Evolutionary conservation across 2,329 filamentous ascomycete genomes (phyloP).

Genomic region (Blumeria hordei): DNA sequence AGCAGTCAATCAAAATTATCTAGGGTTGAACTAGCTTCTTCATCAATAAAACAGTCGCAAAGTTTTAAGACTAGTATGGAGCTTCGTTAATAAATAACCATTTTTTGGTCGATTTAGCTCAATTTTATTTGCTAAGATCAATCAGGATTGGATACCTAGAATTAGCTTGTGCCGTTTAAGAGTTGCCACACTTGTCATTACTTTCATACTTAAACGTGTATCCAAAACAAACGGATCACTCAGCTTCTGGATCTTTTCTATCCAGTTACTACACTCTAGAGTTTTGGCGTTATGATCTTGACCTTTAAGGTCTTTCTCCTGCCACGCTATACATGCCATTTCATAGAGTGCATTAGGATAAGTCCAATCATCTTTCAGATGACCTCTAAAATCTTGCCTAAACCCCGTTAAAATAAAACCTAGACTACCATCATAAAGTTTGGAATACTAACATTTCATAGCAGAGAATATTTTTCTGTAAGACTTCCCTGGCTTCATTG

Average conservation of each 20-base stretch:
- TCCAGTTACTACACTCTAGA: slow-evolving; percentile 34
- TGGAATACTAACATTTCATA: slow-evolving; percentile 31
- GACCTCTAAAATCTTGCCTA: slow-evolving; percentile 30
- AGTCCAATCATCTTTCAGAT: slow-evolving; percentile 42
- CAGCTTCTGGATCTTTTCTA: slow-evolving; percentile 46
- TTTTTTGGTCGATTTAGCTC: no score
- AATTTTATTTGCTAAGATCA: no score
- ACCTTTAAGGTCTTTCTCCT: slow-evolving; percentile 23
- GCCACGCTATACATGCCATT: slow-evolving; percentile 61
- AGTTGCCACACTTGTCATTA: slow-evolving; percentile 11
- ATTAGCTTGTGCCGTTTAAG: slow-evolving; percentile 10
- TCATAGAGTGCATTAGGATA: slow-evolving; percentile 65
- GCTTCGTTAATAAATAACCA: no score
- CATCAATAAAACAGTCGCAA: no score
- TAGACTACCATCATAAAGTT: no score
- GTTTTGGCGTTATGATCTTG: slow-evolving; percentile 21
- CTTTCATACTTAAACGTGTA: slow-evolving; percentile 45
- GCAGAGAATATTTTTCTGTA: slow-evolving; percentile 37
- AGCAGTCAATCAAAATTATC: no score
- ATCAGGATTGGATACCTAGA: slow-evolving; percentile 3
- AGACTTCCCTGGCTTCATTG: slow-evolving; percentile 36
- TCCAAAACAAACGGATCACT: slow-evolving; percentile 52
- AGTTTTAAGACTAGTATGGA: no score
- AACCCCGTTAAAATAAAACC: slow-evolving; percentile 2
- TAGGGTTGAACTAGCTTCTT: no score